These are phyloP conservation scores for Pistacia atlantica DNA, from an alignment of 345 rosid genomes.

Conservation along the genomic window DNA sequence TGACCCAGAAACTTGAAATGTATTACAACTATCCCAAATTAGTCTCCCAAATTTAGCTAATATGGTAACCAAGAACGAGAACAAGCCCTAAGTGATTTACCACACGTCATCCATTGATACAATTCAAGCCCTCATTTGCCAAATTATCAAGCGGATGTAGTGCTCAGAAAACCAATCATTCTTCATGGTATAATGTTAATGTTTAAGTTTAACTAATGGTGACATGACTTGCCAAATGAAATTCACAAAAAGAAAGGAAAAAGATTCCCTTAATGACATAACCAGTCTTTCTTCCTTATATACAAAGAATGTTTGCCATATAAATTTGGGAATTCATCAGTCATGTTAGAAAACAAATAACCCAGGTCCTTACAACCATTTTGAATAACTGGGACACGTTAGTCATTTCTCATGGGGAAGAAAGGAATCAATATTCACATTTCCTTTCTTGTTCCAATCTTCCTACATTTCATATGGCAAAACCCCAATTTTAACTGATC, in stretches of 20 bases:
- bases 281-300: not conserved
- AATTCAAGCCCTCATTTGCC: too few species aligned
- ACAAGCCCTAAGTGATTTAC: too few species aligned
- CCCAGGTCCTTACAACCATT: conserved; percentile 9
- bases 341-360: not conserved
- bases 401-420: conserved; percentile 10
- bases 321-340: not conserved
- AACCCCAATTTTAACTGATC: conserved; percentile 24
- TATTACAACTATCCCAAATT: too few species aligned
- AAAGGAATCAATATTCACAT: conserved; percentile 21
- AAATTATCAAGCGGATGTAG: too few species aligned
- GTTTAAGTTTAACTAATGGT: too few species aligned
- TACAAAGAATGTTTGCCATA: conserved; percentile 1
- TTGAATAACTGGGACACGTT: conserved; percentile 2
- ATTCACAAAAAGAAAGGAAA: not conserved
- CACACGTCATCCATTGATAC: too few species aligned
- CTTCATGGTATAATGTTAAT: too few species aligned
- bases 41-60: too few species aligned
- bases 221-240: not conserved
- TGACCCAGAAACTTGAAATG: too few species aligned
- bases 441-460: conserved; percentile 14
- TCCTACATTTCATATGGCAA: conserved; percentile 25
- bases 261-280: not conserved
- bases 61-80: too few species aligned
- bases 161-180: too few species aligned